phyloP scores from a whole-genome alignment of 108 stramenopile species.

The Cyclotella choctawhatcheeana region DNA sequence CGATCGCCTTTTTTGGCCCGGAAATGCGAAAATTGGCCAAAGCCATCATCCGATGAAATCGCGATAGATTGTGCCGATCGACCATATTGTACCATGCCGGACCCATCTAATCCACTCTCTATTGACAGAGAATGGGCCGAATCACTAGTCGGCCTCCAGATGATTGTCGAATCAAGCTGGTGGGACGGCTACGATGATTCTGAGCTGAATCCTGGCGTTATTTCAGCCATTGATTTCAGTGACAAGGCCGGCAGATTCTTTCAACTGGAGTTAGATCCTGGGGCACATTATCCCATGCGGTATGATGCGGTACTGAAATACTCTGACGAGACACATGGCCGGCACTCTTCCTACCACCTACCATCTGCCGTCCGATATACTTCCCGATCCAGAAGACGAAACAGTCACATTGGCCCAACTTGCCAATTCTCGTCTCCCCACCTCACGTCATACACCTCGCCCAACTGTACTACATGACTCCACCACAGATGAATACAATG shows the following conservation, averaged over 20 bases:
- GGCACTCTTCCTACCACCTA: too few species aligned
- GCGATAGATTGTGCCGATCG: too few species aligned
- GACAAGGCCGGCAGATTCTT: not conserved
- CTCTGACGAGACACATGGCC: not conserved
- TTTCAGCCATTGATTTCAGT: not conserved
- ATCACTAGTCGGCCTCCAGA: not conserved
- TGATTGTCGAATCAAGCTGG: not conserved
- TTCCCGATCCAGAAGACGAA: not conserved
- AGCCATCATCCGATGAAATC: too few species aligned
- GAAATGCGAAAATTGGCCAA: too few species aligned
- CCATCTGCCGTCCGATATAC: not conserved
- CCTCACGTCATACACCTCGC: not conserved
- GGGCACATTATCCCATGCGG: not conserved
- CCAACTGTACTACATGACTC: not conserved
- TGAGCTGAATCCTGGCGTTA: not conserved
- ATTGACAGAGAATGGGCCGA: not conserved
- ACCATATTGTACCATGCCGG: not conserved
- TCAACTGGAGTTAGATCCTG: not conserved
- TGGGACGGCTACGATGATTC: not conserved
- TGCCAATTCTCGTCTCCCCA: not conserved
- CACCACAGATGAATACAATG: too few species aligned
- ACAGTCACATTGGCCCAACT: not conserved
- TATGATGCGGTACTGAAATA: conserved; percentile 13
- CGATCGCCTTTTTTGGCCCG: too few species aligned
- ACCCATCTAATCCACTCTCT: not conserved